Conservation (phyloP, 345 rosid genomes). For the Salix dunnii region DNA sequence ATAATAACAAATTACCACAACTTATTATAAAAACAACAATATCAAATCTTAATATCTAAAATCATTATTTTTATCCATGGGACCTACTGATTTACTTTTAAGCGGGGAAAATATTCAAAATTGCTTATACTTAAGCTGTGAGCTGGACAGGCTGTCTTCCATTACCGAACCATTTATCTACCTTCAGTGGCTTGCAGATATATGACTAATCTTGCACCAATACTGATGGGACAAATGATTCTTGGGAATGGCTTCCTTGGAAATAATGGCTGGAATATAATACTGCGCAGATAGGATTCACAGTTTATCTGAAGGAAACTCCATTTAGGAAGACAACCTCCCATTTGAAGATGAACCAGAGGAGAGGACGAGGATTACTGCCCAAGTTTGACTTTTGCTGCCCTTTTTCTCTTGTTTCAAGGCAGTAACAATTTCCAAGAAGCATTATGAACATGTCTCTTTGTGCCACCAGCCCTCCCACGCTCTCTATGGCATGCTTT, state of each 20-base stretch:
- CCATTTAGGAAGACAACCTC: constrained; percentile 27
- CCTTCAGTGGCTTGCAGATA: constrained; percentile 66
- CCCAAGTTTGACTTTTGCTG: constrained; percentile 94
- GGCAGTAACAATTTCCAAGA: constrained; percentile 33
- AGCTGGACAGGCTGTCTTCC: neutral
- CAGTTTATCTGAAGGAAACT: constrained; percentile 52
- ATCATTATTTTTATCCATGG: too few relatives aligned
- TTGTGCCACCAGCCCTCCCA: neutral
- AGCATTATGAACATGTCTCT: neutral
- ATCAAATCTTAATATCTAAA: too few relatives aligned
- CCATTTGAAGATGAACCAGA: constrained; percentile 83
- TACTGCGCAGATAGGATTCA: constrained; percentile 75
- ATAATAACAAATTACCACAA: too few relatives aligned
- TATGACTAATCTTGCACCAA: constrained; percentile 61
- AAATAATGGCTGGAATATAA: constrained; percentile 66
- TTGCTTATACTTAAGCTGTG: neutral
- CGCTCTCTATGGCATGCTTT: neutral
- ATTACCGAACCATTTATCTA: constrained; percentile 4
- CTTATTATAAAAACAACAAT: too few relatives aligned
- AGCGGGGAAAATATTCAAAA: neutral
- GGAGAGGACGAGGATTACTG: constrained; percentile 79
- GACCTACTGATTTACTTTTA: neutral
- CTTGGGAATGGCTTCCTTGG: constrained; percentile 75
- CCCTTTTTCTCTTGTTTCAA: constrained; percentile 79
- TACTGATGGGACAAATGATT: constrained; percentile 64